Evolutionary conservation across 2,329 filamentous ascomycete genomes (phyloP).

Genomic region (Aspergillus ochraceus): DNA sequence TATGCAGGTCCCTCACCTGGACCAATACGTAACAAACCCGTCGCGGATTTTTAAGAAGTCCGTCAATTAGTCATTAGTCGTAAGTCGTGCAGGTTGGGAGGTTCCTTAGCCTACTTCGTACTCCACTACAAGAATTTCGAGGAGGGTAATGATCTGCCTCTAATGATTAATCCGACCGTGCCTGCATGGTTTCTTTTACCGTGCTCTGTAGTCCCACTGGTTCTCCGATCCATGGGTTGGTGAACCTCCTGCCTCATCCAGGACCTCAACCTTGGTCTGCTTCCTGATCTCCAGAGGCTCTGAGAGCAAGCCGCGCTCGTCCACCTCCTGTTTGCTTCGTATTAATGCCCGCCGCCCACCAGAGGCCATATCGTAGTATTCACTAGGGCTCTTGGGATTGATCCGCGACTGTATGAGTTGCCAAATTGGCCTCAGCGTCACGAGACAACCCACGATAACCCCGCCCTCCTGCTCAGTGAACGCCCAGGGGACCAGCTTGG

Average conservation of each 20-base stretch:
- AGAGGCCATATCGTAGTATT: neutral
- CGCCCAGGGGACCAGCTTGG: neutral
- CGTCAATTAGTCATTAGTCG: neutral
- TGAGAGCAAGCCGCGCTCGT: neutral
- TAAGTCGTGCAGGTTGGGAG: neutral
- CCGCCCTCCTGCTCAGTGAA: neutral
- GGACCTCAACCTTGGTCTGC: neutral
- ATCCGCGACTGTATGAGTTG: neutral
- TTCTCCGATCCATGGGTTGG: neutral
- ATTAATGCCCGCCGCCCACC: neutral
- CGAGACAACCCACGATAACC: neutral
- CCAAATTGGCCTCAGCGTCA: neutral
- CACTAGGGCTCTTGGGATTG: neutral
- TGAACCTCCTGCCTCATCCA: neutral
- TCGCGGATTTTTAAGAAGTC: neutral
- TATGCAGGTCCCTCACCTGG: too few relatives aligned
- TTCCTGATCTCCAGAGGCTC: neutral
- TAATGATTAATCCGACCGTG: neutral
- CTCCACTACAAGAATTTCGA: too few relatives aligned
- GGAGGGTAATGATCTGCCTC: neutral
- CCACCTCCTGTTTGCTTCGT: neutral
- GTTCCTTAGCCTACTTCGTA: neutral
- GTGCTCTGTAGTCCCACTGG: neutral
- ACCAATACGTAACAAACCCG: neutral
- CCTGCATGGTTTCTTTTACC: neutral